Percentiles rank a stretch among this genome's conserved stretches.
Conservation (phyloP, 2,329 filamentous ascomycete genomes). For the Cercospora brassicicola region DNA sequence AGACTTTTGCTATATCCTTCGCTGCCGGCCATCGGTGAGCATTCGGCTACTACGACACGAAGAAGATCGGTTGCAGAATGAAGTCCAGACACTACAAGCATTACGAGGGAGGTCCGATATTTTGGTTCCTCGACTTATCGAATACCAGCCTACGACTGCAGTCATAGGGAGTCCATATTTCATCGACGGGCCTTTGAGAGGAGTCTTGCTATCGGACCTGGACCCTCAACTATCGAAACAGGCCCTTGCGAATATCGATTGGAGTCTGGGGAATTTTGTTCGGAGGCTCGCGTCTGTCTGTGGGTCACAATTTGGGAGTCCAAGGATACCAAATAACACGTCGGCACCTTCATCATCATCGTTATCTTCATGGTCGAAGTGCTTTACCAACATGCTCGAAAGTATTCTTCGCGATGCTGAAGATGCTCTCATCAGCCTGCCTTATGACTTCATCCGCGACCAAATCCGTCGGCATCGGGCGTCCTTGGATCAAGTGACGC, state of each 20-base stretch:
- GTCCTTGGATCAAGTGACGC: conserved; percentile 52
- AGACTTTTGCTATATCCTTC: conserved; percentile 44
- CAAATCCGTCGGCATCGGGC: conserved; percentile 48
- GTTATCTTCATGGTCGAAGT: conserved; percentile 53
- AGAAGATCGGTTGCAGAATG: conserved; percentile 43
- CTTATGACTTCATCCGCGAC: conserved; percentile 56
- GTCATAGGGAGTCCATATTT: conserved; percentile 32
- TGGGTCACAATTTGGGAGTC: conserved; percentile 52
- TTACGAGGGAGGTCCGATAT: conserved; percentile 41
- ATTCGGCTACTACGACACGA: conserved; percentile 48
- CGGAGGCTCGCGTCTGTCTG: conserved; percentile 48
- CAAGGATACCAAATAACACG: background rate
- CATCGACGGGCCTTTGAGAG: conserved; percentile 35
- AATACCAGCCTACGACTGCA: conserved; percentile 32
- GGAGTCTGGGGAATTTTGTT: conserved; percentile 44
- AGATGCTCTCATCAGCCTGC: conserved; percentile 58
- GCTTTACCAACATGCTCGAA: conserved; percentile 56
- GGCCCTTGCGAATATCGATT: conserved; percentile 43
- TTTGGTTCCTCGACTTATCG: conserved; percentile 44
- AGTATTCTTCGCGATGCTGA: conserved; percentile 57
- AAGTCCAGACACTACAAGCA: conserved; percentile 43
- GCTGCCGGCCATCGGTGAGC: conserved; percentile 43
- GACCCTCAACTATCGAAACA: conserved; percentile 37
- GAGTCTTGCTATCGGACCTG: conserved; percentile 32
- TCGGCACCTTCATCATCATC: conserved; percentile 37